A percentile compares a stretch with the other conserved stretches of the same genome.
These are phyloP conservation scores for Calonectria montana DNA, from an alignment of 2,329 filamentous ascomycete species.

Conservation along the genomic window DNA sequence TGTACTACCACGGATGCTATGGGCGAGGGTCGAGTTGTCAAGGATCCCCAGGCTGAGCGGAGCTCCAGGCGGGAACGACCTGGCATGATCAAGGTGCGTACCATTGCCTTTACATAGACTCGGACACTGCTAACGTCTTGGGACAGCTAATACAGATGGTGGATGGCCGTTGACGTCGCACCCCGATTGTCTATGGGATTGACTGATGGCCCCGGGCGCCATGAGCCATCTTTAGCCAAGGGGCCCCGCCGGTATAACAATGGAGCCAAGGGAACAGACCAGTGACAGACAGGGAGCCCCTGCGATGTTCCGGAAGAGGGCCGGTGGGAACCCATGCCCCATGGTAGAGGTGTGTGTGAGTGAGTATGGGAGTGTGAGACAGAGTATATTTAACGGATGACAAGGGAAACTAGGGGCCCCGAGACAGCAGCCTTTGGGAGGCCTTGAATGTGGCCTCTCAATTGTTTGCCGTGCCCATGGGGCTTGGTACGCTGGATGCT, in stretches of 20 bases:
- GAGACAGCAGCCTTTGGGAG: constrained; percentile 13
- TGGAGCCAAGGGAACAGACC: constrained; percentile 36
- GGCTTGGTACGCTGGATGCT: constrained; percentile 7
- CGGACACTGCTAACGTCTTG: constrained; percentile 41
- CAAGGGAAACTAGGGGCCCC: constrained; percentile 11
- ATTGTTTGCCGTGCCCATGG: constrained; percentile 7
- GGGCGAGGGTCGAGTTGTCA: constrained; percentile 41
- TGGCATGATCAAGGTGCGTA: constrained; percentile 45
- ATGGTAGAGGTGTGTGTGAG: constrained; percentile 10
- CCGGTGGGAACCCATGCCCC: constrained; percentile 25
- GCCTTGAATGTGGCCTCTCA: constrained; percentile 5
- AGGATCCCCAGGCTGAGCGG: constrained; percentile 42
- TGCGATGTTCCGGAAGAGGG: constrained; percentile 38
- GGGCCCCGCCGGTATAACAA: constrained; percentile 33
- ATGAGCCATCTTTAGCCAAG: constrained; percentile 25
- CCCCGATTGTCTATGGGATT: constrained; percentile 44
- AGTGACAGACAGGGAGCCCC: constrained; percentile 45
- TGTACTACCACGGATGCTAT: constrained; percentile 40
- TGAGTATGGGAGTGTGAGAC: constrained; percentile 4
- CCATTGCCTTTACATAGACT: constrained; percentile 37
- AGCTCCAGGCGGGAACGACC: constrained; percentile 40
- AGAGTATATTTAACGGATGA: constrained; percentile 11
- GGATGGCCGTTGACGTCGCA: constrained; percentile 44
- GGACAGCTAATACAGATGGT: constrained; percentile 42
- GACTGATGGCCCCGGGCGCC: constrained; percentile 36